phyloP scores from a whole-genome alignment of 2,329 filamentous ascomycete species.

The Calonectria hongkongensis region DNA sequence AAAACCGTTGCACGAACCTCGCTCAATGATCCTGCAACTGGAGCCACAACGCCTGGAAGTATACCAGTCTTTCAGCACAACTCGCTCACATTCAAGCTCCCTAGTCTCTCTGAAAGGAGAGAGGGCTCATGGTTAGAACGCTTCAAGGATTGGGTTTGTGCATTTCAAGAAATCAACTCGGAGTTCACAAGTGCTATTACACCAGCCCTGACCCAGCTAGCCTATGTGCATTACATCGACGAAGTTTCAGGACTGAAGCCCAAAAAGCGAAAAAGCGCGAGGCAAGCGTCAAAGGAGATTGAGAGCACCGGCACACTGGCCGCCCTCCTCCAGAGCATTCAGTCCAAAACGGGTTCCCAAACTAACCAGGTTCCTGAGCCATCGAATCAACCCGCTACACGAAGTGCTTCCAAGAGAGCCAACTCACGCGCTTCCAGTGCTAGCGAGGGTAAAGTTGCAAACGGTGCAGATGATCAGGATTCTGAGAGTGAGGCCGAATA shows the following conservation, averaged over 20 bases:
- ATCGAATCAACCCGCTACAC: slow-evolving; percentile 21
- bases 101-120: slow-evolving; percentile 52
- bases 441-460: slow-evolving; percentile 45
- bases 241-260: slow-evolving; percentile 55
- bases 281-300: slow-evolving; percentile 54
- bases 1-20: slow-evolving; percentile 40
- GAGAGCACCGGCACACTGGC: slow-evolving; percentile 52
- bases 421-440: slow-evolving; percentile 47
- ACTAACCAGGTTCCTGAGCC: slow-evolving; percentile 34
- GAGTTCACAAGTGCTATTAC: slow-evolving; percentile 50
- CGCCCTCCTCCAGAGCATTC: slow-evolving; percentile 48
- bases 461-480: slow-evolving; percentile 36
- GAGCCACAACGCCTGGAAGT: slow-evolving; percentile 47
- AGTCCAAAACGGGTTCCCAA: slow-evolving; percentile 23
- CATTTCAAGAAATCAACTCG: slow-evolving; percentile 56
- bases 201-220: slow-evolving; percentile 49
- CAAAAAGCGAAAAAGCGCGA: slow-evolving; percentile 59
- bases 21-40: slow-evolving; percentile 35
- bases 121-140: slow-evolving; percentile 60
- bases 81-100: slow-evolving; percentile 53
- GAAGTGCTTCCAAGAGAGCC: slow-evolving; percentile 42
- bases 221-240: slow-evolving; percentile 58
- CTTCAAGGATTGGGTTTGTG: slow-evolving; percentile 59
- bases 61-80: slow-evolving; percentile 49
- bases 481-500: slow-evolving; percentile 56